Base-by-base conservation (phyloP, 306 rosid genomes). In the Acacia crassicarpa region DNA sequence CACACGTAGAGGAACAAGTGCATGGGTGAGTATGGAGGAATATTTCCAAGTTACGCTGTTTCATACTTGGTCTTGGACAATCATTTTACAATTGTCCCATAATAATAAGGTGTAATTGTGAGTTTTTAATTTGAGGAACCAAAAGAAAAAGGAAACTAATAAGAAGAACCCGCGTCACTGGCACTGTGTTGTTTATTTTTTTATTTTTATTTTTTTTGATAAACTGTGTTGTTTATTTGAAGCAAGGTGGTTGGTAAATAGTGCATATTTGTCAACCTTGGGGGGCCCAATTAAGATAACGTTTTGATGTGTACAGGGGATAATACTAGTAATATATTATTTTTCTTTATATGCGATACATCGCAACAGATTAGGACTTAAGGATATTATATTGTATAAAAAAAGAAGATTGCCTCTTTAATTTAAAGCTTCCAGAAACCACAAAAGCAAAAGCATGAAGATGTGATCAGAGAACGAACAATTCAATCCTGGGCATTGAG, bases 1-100 rank as follows among this genome's bases (percentile, higher is more conserved):
- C 86, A 88, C 86, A 72, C 83, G 83, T 79, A 81, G 88, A 86
- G 33, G 8, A 46, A 27, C 2, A 35, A 67, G 72, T 67, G 72
- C 72, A 67, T 67, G 72, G 72, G 30, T 3, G 48, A 35, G 27
- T 66, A 32, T 6, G 13, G 3, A 30, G n/a, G 13, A 23, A 32
- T 61, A 65, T 30, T 59, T 53, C 68, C 62, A 45, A 25, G 78
- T 79, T 74, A 6, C 48, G 30, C 51, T 43, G 33, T 16, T 69
- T 69, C 33, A 22, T 11, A 69, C 46, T 70, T 23, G 15, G 6
- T 9, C 15, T 70, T 23, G 3, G 6, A 10, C 15, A 23, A 13
- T 22, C n/a, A 70, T 22, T 43, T 44, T 8, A 70, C 2, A 23
- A 43, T 22, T 22, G 13, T 58, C 22, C 30, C 13, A 56, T 13